Evolutionary conservation across 345 rosid species (phyloP), one percentile per base, ranked within the genome.

Genomic region (Lepidium africanum): DNA sequence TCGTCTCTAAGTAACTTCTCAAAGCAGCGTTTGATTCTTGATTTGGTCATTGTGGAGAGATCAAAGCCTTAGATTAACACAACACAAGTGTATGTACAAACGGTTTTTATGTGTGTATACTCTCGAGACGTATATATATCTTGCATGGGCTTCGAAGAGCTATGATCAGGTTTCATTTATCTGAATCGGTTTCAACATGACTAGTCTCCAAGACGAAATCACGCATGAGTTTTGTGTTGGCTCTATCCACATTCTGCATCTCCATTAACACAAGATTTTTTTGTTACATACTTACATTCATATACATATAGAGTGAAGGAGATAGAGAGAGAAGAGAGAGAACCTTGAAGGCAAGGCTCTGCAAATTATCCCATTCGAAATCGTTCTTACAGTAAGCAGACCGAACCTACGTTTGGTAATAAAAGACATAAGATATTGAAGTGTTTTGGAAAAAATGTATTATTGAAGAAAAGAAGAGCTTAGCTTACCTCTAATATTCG

Each of bases 281-380:
- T 2, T 46, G 23, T 59, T 54, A 69, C 48, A 19, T 23, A 59
- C 13, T 14, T 55, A 3, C 15, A 39, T 2, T 16, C 15, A 38
- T 40, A 27, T 51, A 9, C 27, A 41, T 43, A 48, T 5, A 14
- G 10, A 9, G 48, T 10, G 13, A 19, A 7, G 39, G 7, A 46
- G 0, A 35, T 17, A 42, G 3, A 50, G 2, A 11, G 21, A 43
- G 64, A 21, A 25, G 50, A 55, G 27, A 65, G 14, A 59, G 66
- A 39, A 87, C 96, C 87, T 86, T 78, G 37, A 73, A 45, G 53
- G 90, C 73, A 17, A 92, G 73, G 21, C 82, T 81, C 65, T 81
- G 59, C 71, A 87, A 35, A 69, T 90, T 90, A 66, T 86, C 96
- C 96, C 96, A 84, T 76, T 90, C 96, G 13, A 92, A 92, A 79